Evolutionary conservation across 2,329 filamentous ascomycete genomes (phyloP).

Genomic region (Fusarium chaquense): DNA sequence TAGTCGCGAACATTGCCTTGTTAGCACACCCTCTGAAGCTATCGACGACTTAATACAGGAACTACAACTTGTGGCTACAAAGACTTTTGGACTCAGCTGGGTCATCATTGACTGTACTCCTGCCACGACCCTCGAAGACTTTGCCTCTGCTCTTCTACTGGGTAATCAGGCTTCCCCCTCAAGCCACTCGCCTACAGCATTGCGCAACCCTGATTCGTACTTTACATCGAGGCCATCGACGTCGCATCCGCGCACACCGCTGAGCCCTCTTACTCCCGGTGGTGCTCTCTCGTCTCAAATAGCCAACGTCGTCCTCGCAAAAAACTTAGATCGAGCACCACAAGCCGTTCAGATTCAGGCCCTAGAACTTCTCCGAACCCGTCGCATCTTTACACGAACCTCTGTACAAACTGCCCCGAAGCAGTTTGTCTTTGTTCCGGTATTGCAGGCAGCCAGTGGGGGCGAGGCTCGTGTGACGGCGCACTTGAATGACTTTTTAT

Average conservation of each 20-base stretch:
- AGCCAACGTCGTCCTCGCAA: constrained; percentile 85
- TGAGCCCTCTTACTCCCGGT: constrained; percentile 49
- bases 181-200: constrained; percentile 45
- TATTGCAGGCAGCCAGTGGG: constrained; percentile 66
- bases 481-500: constrained; percentile 84
- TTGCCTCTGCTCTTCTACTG: constrained; percentile 76
- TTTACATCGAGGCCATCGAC: constrained; percentile 46
- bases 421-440: constrained; percentile 82
- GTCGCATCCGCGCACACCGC: constrained; percentile 41
- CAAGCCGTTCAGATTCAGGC: constrained; percentile 85
- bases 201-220: constrained; percentile 49
- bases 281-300: constrained; percentile 60
- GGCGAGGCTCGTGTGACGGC: constrained; percentile 63
- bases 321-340: constrained; percentile 80
- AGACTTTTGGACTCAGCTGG: constrained; percentile 78
- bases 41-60: constrained; percentile 79
- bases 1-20: constrained; percentile 86
- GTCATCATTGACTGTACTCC: constrained; percentile 78
- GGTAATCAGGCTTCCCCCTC: constrained; percentile 42
- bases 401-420: constrained; percentile 80
- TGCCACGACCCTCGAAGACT: constrained; percentile 82
- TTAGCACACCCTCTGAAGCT: constrained; percentile 74
- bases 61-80: constrained; percentile 75
- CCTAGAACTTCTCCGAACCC: constrained; percentile 81
- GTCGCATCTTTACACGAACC: constrained; percentile 80